Evolutionary conservation across 176 grass and related monocot genomes (phyloP).

Genomic region (Metroxylon sagu): DNA sequence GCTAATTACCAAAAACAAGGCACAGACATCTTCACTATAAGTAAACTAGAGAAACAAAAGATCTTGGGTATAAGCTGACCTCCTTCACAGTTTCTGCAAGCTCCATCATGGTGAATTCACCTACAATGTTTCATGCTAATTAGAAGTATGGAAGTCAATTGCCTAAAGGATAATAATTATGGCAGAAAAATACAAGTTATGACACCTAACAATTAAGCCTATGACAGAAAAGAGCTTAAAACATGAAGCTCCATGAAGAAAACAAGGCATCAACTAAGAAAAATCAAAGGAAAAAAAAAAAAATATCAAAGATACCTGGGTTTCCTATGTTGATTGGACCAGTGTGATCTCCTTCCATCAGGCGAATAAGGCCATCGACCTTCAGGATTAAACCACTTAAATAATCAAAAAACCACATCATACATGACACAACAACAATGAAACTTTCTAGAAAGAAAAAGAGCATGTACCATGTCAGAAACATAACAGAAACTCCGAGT

Average conservation of each 20-base stretch:
- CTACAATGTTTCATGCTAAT: background rate
- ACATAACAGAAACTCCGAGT: slow-evolving; percentile 99
- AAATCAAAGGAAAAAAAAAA: too few relatives aligned
- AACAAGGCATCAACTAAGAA: too few relatives aligned
- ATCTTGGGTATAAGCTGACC: background rate
- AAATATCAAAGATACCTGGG: background rate
- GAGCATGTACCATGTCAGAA: slow-evolving; percentile 67
- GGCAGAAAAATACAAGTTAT: too few relatives aligned
- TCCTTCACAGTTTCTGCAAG: slow-evolving; percentile 16
- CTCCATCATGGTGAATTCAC: slow-evolving; percentile 21
- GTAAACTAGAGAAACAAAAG: too few relatives aligned
- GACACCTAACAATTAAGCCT: too few relatives aligned
- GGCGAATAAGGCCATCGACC: slow-evolving; percentile 90
- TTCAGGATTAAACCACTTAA: slow-evolving; percentile 23
- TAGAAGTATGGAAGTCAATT: too few relatives aligned
- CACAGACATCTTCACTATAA: too few relatives aligned
- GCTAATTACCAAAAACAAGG: too few relatives aligned
- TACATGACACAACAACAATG: background rate
- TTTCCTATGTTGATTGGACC: slow-evolving; percentile 16
- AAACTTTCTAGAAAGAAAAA: slow-evolving; percentile 1
- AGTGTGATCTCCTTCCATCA: slow-evolving; percentile 8
- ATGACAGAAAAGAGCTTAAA: too few relatives aligned
- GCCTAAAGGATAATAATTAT: too few relatives aligned
- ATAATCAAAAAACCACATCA: background rate
- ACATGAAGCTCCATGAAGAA: too few relatives aligned